phyloP scores from a whole-genome alignment of 2,329 filamentous ascomycete species.

The Epichloe hybrida region DNA sequence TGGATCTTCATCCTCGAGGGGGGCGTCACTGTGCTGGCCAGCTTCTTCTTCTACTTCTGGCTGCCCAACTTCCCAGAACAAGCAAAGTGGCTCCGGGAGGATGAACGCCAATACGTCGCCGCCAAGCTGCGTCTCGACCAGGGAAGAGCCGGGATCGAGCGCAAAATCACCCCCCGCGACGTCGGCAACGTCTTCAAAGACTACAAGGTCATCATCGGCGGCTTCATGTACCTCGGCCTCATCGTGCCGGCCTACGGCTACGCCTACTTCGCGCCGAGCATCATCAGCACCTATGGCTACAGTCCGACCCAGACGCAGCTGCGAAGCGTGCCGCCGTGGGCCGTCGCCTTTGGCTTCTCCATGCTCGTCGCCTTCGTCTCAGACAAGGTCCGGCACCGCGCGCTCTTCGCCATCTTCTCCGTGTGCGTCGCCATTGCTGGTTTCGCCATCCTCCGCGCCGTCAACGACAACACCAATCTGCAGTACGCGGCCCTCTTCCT shows the following conservation, averaged over 20 bases:
- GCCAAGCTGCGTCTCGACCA: slow-evolving; percentile 55
- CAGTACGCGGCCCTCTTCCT: slow-evolving; percentile 76
- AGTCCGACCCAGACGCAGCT: slow-evolving; percentile 42
- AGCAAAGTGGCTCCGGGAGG: slow-evolving; percentile 60
- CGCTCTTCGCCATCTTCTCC: slow-evolving; percentile 55
- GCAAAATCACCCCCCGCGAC: slow-evolving; percentile 43
- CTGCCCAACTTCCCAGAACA: slow-evolving; percentile 49
- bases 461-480: slow-evolving; percentile 52
- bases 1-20: slow-evolving; percentile 53
- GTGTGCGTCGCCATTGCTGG: slow-evolving; percentile 59
- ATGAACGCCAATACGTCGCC: slow-evolving; percentile 54
- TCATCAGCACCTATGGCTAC: slow-evolving; percentile 56
- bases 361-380: slow-evolving; percentile 62
- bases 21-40: slow-evolving; percentile 38
- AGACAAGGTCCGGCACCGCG: slow-evolving; percentile 60
- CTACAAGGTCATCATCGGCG: slow-evolving; percentile 59
- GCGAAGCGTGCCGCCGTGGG: slow-evolving; percentile 45
- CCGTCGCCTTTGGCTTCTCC: slow-evolving; percentile 62
- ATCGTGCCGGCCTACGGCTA: slow-evolving; percentile 68
- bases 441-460: slow-evolving; percentile 58
- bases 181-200: slow-evolving; percentile 55
- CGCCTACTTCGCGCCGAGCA: slow-evolving; percentile 63
- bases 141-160: slow-evolving; percentile 50
- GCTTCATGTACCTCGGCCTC: slow-evolving; percentile 70
- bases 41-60: slow-evolving; percentile 52